These are phyloP conservation scores for Obba rivulosa DNA, from an alignment of 768 basidiomycete species.

Conservation along the genomic window DNA sequence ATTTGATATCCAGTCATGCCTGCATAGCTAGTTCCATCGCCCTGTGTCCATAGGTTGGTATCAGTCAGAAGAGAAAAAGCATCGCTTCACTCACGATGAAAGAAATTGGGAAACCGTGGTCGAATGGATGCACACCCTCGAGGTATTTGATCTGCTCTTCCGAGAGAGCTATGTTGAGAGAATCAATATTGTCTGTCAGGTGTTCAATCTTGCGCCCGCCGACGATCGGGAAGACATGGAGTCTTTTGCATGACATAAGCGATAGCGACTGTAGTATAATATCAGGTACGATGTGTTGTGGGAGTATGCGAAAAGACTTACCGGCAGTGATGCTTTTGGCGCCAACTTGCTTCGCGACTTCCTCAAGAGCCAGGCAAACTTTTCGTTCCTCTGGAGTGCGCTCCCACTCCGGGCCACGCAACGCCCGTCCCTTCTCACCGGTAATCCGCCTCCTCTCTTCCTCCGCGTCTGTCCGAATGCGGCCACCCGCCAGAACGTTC, in stretches of 20 bases:
- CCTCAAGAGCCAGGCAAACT: constrained; percentile 39
- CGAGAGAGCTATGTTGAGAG: constrained; percentile 11
- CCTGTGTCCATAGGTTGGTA: no score
- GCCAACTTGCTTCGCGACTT: constrained; percentile 44
- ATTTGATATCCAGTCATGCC: no score
- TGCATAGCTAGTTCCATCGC: no score
- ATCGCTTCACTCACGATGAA: constrained; percentile 3
- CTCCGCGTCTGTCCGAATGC: constrained; percentile 32
- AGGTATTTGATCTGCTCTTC: constrained; percentile 17
- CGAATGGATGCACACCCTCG: constrained; percentile 18
- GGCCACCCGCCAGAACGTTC: constrained; percentile 35
- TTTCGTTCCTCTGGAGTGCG: constrained; percentile 37
- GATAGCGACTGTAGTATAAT: constrained; percentile 17
- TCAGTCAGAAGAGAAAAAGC: no score
- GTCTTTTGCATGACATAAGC: constrained; percentile 25
- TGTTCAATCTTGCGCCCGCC: constrained; percentile 15
- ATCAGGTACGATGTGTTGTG: background rate
- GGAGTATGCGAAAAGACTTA: background rate
- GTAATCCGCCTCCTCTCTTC: constrained; percentile 21
- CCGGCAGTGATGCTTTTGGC: constrained; percentile 8
- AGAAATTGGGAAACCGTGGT: constrained; percentile 16
- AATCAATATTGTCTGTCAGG: constrained; percentile 14
- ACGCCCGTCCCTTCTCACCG: constrained; percentile 29
- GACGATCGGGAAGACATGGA: constrained; percentile 16
- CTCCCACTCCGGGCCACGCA: constrained; percentile 31